Evolutionary conservation across 2,329 filamentous ascomycete species (phyloP), one percentile per base, ranked within the genome.

Genomic region (Cytospora schulzeri): DNA sequence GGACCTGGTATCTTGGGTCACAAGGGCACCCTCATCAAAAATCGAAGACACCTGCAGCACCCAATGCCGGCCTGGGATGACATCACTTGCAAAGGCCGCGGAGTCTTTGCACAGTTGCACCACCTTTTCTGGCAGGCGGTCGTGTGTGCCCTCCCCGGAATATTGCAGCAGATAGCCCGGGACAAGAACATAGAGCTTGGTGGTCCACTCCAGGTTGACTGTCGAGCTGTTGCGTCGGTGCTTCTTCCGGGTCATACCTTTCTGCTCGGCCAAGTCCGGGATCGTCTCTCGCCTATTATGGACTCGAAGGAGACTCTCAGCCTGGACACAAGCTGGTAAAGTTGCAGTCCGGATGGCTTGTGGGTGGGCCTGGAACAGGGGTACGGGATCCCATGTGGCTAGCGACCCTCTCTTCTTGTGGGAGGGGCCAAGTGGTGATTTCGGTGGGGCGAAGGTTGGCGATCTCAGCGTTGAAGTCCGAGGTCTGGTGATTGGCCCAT

Each of bases 341-440:
- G 84, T 87, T 14, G 86, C 88, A 74, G 95, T 86, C 71, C 91
- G 93, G 69, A 92, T 84, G 3, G 92, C 88, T 75, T 96, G 93
- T 0, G 91, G 90, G 73, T 93, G 96, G 15, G 91, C 92, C 74
- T 96, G 91, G 74, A 93, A 96, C 15, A 97, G 79, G 2, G 92
- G 91, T 8, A 92, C 91, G 19, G 88, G 85, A 63, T 86, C 84
- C 88, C 88, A 91, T 15, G 77, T 75, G 4, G 77, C 75, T 28
- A 80, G 68, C 4, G 75, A 72, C 31, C 75, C 76, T 62, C 74
- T 72, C 4, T 61, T 66, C 60, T 64, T 65, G 17, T 17, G n/a
- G 4, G 28, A 26, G 35, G 45, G 28, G 14, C 57, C 9, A 67
- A 57, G 6, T 8, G 71, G 66, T 17, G 68, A 70, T 11, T 60